phyloP scores from a whole-genome alignment of 192 early-diverging fungal species.

The Dissophora globulifera region DNA sequence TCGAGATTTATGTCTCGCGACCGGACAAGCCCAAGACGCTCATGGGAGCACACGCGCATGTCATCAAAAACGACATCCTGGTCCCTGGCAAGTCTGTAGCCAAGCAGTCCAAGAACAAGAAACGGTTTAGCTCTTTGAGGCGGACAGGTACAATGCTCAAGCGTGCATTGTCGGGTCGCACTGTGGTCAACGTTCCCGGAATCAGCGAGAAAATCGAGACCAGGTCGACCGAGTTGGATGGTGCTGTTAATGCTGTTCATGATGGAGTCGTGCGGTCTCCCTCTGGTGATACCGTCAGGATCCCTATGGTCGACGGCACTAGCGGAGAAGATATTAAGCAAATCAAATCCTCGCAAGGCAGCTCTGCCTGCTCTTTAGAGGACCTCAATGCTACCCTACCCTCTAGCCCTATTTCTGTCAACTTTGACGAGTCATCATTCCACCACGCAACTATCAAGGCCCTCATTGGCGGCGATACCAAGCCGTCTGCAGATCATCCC shows the following conservation, averaged over 20 bases:
- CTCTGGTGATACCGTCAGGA: neutral
- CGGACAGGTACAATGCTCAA: slow-evolving; percentile 33
- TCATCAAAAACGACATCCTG: slow-evolving; percentile 48
- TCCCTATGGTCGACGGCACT: no score
- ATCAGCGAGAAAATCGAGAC: neutral
- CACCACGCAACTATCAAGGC: no score
- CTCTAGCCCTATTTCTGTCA: slow-evolving; percentile 8
- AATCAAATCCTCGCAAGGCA: no score
- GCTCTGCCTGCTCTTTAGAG: neutral
- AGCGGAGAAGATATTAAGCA: no score
- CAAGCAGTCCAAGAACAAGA: slow-evolving; percentile 17
- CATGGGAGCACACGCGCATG: slow-evolving; percentile 46
- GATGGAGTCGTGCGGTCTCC: no score
- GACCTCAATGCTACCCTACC: neutral
- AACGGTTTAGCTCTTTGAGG: slow-evolving; percentile 25
- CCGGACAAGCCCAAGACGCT: slow-evolving; percentile 37
- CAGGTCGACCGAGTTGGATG: neutral
- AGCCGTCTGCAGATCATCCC: no score
- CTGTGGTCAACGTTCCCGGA: slow-evolving; percentile 5
- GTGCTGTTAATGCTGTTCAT: no score
- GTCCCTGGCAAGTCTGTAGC: slow-evolving; percentile 33
- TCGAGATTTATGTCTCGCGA: slow-evolving; percentile 48
- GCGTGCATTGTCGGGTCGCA: slow-evolving; percentile 40
- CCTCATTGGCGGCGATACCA: no score
- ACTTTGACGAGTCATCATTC: neutral